A percentile compares a stretch with the other conserved stretches of the same genome.
Evolutionary conservation across 2,329 filamentous ascomycete species (phyloP).

Genomic region (Ploettnerulaceae sp.): DNA sequence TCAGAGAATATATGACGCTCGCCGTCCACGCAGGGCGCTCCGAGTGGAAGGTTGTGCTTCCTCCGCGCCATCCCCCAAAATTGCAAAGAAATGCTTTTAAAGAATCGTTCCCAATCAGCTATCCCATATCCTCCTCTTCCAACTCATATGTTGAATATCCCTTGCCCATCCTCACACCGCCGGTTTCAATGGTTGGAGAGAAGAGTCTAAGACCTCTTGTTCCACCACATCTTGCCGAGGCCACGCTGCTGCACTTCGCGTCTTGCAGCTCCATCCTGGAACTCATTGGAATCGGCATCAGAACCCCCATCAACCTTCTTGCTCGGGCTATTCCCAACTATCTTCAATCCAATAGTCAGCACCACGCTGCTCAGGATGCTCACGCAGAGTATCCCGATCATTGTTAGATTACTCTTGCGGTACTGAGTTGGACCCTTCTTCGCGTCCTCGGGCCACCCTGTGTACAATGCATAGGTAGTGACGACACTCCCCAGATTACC

Average conservation of each 20-base stretch:
- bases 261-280: slow-evolving; percentile 56
- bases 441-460: slow-evolving; percentile 76
- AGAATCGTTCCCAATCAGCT: background rate
- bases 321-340: slow-evolving; percentile 50
- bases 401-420: slow-evolving; percentile 77
- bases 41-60: slow-evolving; percentile 24
- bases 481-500: slow-evolving; percentile 83
- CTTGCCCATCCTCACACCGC: too few relatives aligned
- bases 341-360: slow-evolving; percentile 63
- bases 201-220: slow-evolving; percentile 22
- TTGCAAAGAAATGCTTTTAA: background rate
- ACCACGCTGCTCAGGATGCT: slow-evolving; percentile 69
- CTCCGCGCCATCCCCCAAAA: background rate
- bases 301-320: slow-evolving; percentile 41
- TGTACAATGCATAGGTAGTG: slow-evolving; percentile 85
- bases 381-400: slow-evolving; percentile 77
- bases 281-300: slow-evolving; percentile 35
- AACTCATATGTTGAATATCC: slow-evolving; percentile 26
- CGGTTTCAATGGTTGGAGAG: background rate
- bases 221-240: slow-evolving; percentile 41
- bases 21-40: background rate
- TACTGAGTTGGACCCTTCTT: slow-evolving; percentile 64
- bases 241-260: slow-evolving; percentile 55
- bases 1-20: background rate
- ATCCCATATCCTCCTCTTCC: background rate